These are phyloP conservation scores for Oryza glumipatula DNA, from an alignment of 176 grass and related monocot species.

Conservation along the genomic window DNA sequence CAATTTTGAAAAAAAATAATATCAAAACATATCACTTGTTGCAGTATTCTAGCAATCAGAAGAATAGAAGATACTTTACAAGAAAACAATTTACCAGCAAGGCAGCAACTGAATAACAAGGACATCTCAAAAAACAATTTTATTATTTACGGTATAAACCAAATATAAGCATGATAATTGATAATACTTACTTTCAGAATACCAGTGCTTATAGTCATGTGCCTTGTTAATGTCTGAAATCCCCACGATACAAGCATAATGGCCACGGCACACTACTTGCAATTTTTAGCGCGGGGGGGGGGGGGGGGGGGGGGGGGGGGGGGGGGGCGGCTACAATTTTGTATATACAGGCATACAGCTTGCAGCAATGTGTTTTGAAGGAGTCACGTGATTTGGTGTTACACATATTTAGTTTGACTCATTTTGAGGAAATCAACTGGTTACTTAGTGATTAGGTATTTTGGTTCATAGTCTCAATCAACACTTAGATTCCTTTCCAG, in stretches of 20 bases:
- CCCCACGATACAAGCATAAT: background rate
- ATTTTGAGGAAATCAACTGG: background rate
- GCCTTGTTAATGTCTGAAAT: background rate
- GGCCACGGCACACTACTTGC: background rate
- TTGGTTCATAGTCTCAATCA: background rate
- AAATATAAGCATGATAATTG: background rate
- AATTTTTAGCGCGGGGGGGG: background rate
- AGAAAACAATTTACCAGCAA: background rate
- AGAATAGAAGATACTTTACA: no score
- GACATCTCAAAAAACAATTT: background rate
- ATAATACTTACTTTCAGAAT: background rate
- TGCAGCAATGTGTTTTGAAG: background rate
- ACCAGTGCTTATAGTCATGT: background rate
- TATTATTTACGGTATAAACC: background rate
- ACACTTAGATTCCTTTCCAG: background rate
- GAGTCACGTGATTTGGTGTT: background rate
- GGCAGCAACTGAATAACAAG: background rate
- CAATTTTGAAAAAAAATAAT: background rate
- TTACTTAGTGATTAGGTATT: background rate
- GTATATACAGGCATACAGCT: background rate
- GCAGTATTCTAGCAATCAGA: background rate
- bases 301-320: no score
- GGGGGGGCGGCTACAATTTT: background rate
- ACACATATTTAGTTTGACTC: background rate
- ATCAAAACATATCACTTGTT: background rate